Base-by-base conservation (phyloP, 169 alveolate genomes). In the Eimeria necatrix region DNA sequence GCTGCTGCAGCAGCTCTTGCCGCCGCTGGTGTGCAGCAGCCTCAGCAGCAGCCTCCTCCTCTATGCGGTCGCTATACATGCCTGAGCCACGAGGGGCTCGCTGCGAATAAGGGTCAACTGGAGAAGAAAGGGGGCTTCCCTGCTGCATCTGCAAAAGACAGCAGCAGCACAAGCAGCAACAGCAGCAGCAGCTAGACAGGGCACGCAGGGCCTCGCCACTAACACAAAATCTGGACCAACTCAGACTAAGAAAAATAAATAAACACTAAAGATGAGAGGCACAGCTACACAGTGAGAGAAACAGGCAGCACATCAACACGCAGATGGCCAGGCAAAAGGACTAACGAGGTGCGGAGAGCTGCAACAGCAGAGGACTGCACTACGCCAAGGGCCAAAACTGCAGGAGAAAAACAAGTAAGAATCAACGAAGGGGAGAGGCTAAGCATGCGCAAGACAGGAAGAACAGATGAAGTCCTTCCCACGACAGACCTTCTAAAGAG, bases 41-140 rank as follows among this genome's bases (percentile, higher is more conserved):
- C 32, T 12, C 78, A n/a, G 78, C 78, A n/a, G 78, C 78, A 18
- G 78, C 78, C n/a, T 68, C 78, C n/a, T 68, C 46, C 78, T 68
- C 46, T 18, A 68, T 3, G n/a, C 78, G 78, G 32, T 68, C 78
- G 9, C 46, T n/a, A n/a, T 68, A n/a, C 78, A 68, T 7, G 46
- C 78, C 78, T 10, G 14, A n/a, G n/a, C 78, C 78, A 7, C 32
- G 12, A n/a, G 46, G 78, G 32, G 78, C 78, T n/a, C 78, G 12
- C 78, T n/a, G 78, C 32, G 9, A 10, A 68, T 68, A 14, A n/a
- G 78, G n/a, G 32, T 68, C 78, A 18, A 14, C 78, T 10, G n/a
- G 46, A n/a, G n/a, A 12, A 14, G n/a, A n/a, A 3, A 8, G 78
- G 14, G 78, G 32, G n/a, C 46, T 3, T n/a, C 46, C 32, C 32